Evolutionary conservation across 129 eudicot genomes (phyloP).

Genomic region (Lactuca saligna): DNA sequence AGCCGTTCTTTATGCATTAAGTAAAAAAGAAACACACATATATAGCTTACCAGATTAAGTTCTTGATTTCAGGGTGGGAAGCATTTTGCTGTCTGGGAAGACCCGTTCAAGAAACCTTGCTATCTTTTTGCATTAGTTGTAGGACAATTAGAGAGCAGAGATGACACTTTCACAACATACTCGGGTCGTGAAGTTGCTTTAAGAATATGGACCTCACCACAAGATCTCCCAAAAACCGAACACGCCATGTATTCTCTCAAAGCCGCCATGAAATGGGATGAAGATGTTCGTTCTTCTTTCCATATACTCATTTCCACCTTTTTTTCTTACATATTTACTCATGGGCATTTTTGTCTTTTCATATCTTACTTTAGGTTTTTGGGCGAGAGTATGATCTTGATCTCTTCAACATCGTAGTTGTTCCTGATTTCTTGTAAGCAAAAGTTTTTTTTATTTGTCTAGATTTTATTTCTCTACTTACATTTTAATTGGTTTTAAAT

Average conservation of each 20-base stretch:
- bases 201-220: slow-evolving; percentile 82
- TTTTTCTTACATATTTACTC: neutral
- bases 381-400: slow-evolving; percentile 97
- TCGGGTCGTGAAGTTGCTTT: slow-evolving; percentile 81
- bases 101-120: slow-evolving; percentile 86
- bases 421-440: slow-evolving; percentile 86
- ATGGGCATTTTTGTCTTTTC: neutral
- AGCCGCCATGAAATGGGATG: slow-evolving; percentile 99
- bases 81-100: slow-evolving; percentile 94
- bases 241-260: slow-evolving; percentile 98
- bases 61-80: slow-evolving; percentile 59
- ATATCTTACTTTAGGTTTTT: slow-evolving; percentile 47
- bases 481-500: slow-evolving; percentile 10
- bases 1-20: too few species aligned
- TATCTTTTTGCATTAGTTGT: slow-evolving; percentile 98
- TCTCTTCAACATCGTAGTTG: slow-evolving; percentile 91
- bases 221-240: slow-evolving; percentile 82
- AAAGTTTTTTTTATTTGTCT: neutral
- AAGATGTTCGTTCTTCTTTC: slow-evolving; percentile 60
- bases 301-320: neutral
- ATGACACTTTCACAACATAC: slow-evolving; percentile 74
- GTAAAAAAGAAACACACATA: too few species aligned
- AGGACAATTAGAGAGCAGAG: slow-evolving; percentile 84
- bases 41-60: neutral
- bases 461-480: neutral